Conservation (phyloP, 176 grass and related monocot species). For the Rhynchospora breviuscula region DNA sequence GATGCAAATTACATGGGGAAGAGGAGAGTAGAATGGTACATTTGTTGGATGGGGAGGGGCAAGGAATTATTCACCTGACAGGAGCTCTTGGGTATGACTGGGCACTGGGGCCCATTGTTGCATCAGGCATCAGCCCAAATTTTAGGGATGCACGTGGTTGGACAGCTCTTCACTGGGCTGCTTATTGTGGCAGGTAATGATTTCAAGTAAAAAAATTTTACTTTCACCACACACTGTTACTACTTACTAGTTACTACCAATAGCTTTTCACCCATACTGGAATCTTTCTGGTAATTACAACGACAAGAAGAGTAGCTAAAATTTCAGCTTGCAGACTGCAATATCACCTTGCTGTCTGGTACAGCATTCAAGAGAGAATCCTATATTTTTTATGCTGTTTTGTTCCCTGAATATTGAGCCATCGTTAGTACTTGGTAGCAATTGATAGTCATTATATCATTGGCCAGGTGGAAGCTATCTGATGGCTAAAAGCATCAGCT, state of each 20-base stretch:
- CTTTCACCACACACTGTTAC: background rate
- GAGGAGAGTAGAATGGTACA: conserved; percentile 19
- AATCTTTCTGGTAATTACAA: background rate
- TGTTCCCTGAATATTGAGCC: background rate
- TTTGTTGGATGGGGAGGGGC: conserved; percentile 34
- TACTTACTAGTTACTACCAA: background rate
- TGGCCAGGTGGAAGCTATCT: background rate
- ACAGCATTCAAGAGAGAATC: background rate
- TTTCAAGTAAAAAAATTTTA: background rate
- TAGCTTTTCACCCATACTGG: background rate
- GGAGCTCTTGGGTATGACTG: conserved; percentile 87
- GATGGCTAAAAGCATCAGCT: background rate
- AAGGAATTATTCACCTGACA: conserved; percentile 67
- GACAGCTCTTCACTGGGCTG: conserved; percentile 89
- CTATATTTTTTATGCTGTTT: background rate
- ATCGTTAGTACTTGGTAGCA: background rate
- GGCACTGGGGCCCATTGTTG: conserved; percentile 55
- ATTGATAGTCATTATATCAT: background rate
- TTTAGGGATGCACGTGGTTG: conserved; percentile 78
- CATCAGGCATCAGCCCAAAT: conserved; percentile 66
- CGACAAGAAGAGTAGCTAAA: background rate
- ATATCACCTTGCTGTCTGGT: conserved; percentile 2
- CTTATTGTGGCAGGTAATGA: conserved; percentile 58
- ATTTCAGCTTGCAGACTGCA: background rate
- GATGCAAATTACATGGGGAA: conserved; percentile 39